phyloP scores from a whole-genome alignment of 2,329 filamentous ascomycete species.

The Aspergillus persii region DNA sequence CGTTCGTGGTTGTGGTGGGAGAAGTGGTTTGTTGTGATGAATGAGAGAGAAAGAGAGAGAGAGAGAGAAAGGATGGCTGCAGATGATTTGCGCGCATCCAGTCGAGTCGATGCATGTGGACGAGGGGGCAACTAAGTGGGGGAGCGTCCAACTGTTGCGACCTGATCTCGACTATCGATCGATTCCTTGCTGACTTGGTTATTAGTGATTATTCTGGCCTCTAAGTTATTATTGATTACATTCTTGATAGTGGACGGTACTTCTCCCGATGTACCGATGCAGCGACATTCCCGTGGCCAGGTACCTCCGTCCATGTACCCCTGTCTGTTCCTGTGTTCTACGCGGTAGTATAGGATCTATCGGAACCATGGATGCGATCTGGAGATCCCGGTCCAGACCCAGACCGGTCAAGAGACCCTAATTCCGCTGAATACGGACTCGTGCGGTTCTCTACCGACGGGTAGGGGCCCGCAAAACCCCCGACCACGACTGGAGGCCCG shows the following conservation, averaged over 20 bases:
- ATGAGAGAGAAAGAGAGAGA: not conserved
- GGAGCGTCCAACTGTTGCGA: not conserved
- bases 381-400: slow-evolving; percentile 1
- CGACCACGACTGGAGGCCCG: too few relatives aligned
- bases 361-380: slow-evolving; percentile 8
- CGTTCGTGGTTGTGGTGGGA: slow-evolving; percentile 3
- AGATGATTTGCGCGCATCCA: slow-evolving; percentile 19
- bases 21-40: slow-evolving; percentile 6
- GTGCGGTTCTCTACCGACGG: too few relatives aligned
- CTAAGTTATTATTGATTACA: too few relatives aligned
- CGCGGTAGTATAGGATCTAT: too few relatives aligned
- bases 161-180: too few relatives aligned
- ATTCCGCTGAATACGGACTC: too few relatives aligned
- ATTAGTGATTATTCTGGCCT: too few relatives aligned
- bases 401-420: not conserved
- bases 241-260: not conserved
- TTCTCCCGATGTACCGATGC: not conserved
- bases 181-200: not conserved
- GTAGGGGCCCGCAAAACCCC: too few relatives aligned
- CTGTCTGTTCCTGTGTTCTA: too few relatives aligned
- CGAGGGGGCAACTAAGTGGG: not conserved
- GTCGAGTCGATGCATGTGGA: slow-evolving; percentile 5
- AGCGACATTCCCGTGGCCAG: not conserved
- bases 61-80: slow-evolving; percentile 9
- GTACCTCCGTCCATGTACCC: not conserved